Evolutionary conservation across 768 basidiomycete species (phyloP), one percentile per base, ranked within the genome.

Genomic region (Psilocybe azurescens): DNA sequence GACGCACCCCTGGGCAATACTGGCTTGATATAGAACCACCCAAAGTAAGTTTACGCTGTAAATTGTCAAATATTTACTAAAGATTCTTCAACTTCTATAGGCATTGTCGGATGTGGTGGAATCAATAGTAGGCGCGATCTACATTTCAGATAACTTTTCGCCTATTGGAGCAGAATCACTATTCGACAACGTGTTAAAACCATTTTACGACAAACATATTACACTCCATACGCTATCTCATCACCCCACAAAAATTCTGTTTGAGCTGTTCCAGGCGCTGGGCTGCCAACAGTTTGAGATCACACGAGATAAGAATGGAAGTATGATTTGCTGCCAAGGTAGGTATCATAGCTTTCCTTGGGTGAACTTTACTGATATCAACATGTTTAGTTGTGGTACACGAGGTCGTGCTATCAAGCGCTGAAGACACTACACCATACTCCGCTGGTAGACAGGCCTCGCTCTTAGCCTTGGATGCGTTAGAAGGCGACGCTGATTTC

Each of bases 11-110:
- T 20, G 86, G 86, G 3, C 91, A 93, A 67, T 93, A 89, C 73
- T 95, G 94, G 94, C 76, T 85, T 5, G 89, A 89, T 44, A 73
- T 89, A 33, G 86, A 91, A 48, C 83, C 90, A 41, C 93, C 93
- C 0, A 94, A 95, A 81, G 93, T 89, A 66, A 36, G 74, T 63
- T 48, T 44, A 20, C 33, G 32, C 10, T 32, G 41, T 14, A 48
- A 30, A 38, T n/a, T 32, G 28, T 58, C 8, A 5, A 48, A 53
- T 13, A 63, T 13, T 4, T 48, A 20, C 30, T 47, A 59, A 24
- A 24, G 24, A 24, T 51, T 48, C 24, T 36, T 49, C n/a, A 39
- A 29, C 60, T n/a, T 66, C 39, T 61, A 18, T 69, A 94, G 93
- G 83, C 81, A 8, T 79, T 95, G 18, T 90, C 91, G 7, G 92